phyloP scores from a whole-genome alignment of 2,329 filamentous ascomycete species.

The Aschersonia sp. region DNA sequence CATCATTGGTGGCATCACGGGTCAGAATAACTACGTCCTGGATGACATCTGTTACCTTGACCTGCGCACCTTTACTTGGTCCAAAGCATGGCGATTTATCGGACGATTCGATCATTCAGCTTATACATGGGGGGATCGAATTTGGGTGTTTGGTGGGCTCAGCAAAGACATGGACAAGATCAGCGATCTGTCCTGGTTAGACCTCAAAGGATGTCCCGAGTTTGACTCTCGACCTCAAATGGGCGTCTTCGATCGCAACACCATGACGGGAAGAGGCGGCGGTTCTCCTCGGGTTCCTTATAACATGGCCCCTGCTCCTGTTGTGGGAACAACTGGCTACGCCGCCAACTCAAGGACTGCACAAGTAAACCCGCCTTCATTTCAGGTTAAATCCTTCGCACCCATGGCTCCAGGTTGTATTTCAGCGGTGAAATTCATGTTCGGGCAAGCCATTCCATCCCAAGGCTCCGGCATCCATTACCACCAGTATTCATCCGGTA shows the following conservation, averaged over 20 bases:
- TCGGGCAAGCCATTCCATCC: slow-evolving; percentile 67
- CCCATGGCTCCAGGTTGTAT: slow-evolving; percentile 81
- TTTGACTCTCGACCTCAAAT: slow-evolving; percentile 57
- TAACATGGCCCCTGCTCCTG: slow-evolving; percentile 31
- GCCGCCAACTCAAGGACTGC: slow-evolving; percentile 54
- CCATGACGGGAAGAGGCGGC: slow-evolving; percentile 22
- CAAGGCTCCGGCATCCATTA: slow-evolving; percentile 90
- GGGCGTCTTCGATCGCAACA: slow-evolving; percentile 34
- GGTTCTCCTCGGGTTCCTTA: slow-evolving; percentile 29
- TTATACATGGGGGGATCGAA: slow-evolving; percentile 79
- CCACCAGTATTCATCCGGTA: slow-evolving; percentile 86
- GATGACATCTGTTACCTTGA: slow-evolving; percentile 97
- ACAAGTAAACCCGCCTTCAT: slow-evolving; percentile 51
- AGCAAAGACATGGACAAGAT: slow-evolving; percentile 95
- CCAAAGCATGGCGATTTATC: slow-evolving; percentile 88
- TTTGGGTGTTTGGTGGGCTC: slow-evolving; percentile 94
- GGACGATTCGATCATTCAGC: slow-evolving; percentile 89
- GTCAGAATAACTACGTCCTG: slow-evolving; percentile 79
- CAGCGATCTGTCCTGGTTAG: slow-evolving; percentile 93
- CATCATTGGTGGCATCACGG: slow-evolving; percentile 88
- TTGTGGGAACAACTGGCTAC: slow-evolving; percentile 47
- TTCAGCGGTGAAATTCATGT: slow-evolving; percentile 75
- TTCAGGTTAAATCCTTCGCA: slow-evolving; percentile 57
- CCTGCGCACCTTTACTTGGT: slow-evolving; percentile 96
- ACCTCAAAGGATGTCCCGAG: slow-evolving; percentile 79